Evolutionary conservation across 192 early-diverging fungal species (phyloP).

Genomic region (Coemansia javaensis): DNA sequence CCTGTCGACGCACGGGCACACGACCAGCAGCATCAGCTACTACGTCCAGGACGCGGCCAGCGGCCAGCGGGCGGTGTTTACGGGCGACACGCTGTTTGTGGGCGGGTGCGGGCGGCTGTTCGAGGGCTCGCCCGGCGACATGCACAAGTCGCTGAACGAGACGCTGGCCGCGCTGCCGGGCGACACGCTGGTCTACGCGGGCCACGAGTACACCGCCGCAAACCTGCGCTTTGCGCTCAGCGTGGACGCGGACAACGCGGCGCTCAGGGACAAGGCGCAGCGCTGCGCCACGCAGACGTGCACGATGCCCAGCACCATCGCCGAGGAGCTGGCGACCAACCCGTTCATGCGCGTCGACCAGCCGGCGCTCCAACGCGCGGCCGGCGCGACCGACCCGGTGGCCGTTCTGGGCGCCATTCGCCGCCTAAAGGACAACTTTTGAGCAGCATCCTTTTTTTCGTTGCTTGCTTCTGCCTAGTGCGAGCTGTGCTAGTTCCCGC

Average conservation of each 20-base stretch:
- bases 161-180: constrained; percentile 65
- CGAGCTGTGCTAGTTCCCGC: neutral
- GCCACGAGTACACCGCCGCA: constrained; percentile 85
- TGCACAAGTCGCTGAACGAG: constrained; percentile 72
- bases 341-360: constrained; percentile 84
- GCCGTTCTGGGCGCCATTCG: constrained; percentile 74
- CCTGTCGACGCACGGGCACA: constrained; percentile 81
- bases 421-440: constrained; percentile 74
- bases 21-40: constrained; percentile 80
- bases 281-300: constrained; percentile 46
- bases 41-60: constrained; percentile 58
- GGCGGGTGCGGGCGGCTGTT: constrained; percentile 90
- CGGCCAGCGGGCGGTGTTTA: constrained; percentile 73
- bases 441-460: neutral
- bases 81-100: constrained; percentile 81
- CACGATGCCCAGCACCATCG: constrained; percentile 88
- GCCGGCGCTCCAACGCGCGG: constrained; percentile 54
- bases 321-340: constrained; percentile 79
- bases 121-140: constrained; percentile 80
- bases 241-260: constrained; percentile 75
- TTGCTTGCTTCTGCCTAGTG: too few species aligned
- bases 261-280: constrained; percentile 60
- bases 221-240: constrained; percentile 71
- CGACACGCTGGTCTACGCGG: constrained; percentile 84
- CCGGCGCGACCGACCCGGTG: constrained; percentile 60